Evolutionary conservation across 2,329 filamentous ascomycete genomes (phyloP).

Genomic region (Pseudocercospora fuligena): DNA sequence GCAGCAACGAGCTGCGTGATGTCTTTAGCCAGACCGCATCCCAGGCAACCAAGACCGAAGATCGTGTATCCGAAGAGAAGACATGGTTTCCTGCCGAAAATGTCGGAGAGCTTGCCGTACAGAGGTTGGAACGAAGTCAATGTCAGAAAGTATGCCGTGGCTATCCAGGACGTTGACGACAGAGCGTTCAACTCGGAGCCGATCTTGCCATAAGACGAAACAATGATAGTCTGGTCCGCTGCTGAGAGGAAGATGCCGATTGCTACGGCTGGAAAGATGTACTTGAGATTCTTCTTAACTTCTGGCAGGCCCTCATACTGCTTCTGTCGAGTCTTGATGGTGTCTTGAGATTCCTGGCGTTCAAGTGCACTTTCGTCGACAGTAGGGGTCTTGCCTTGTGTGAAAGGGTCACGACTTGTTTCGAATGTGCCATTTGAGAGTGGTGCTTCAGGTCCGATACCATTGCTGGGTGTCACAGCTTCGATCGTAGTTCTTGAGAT

Average conservation of each 20-base stretch:
- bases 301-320: conserved; percentile 55
- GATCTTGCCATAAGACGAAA: conserved; percentile 78
- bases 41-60: conserved; percentile 68
- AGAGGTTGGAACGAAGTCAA: conserved; percentile 76
- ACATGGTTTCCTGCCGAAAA: conserved; percentile 70
- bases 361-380: conserved; percentile 41
- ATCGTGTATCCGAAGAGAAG: conserved; percentile 67
- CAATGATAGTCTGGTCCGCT: conserved; percentile 76
- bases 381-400: conserved; percentile 20
- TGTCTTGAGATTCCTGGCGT: conserved; percentile 37
- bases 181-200: conserved; percentile 76
- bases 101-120: conserved; percentile 72
- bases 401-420: conserved; percentile 11
- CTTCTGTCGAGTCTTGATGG: conserved; percentile 36
- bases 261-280: conserved; percentile 65
- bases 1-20: conserved; percentile 70
- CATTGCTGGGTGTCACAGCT: conserved; percentile 35
- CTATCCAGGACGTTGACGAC: conserved; percentile 77
- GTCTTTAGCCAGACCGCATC: conserved; percentile 66
- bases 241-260: conserved; percentile 73
- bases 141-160: conserved; percentile 73
- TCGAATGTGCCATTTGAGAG: conserved; percentile 20
- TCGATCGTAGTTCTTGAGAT: conserved; percentile 24
- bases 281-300: conserved; percentile 57
- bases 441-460: conserved; percentile 33